Evolutionary conservation across 352 stramenopile species (phyloP).

Genomic region (Elongisporangium anandrum): DNA sequence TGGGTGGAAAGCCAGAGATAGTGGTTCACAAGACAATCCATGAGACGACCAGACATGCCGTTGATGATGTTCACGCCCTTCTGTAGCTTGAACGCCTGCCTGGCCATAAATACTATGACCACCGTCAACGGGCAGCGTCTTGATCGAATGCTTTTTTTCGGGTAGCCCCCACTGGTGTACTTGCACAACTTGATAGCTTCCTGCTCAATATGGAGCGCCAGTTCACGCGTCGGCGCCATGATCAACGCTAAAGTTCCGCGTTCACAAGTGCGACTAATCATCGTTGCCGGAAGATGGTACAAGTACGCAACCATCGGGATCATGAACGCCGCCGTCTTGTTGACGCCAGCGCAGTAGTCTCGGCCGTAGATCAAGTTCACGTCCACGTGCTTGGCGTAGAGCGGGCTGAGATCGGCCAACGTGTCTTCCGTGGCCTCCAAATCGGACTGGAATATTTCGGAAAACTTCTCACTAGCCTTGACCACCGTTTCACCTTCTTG

Average conservation of each 20-base stretch:
- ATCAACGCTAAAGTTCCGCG: conserved; percentile 96
- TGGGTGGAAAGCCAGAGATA: no score
- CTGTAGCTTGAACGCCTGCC: conserved; percentile 92
- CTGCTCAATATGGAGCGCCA: conserved; percentile 98
- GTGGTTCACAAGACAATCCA: conserved; percentile 96
- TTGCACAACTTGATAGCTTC: conserved; percentile 91
- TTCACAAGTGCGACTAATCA: conserved; percentile 86
- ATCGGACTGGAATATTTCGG: conserved; percentile 93
- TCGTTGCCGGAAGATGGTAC: conserved; percentile 82
- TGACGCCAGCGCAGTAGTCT: conserved; percentile 90
- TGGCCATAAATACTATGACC: conserved; percentile 96
- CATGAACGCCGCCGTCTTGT: conserved; percentile 98
- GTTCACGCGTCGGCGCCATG: conserved; percentile 98
- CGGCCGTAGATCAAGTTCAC: conserved; percentile 90
- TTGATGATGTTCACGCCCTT: conserved; percentile 98
- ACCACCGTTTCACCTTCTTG: conserved; percentile 80
- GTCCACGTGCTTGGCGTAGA: conserved; percentile 87
- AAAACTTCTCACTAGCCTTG: conserved; percentile 92
- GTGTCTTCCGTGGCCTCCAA: conserved; percentile 93
- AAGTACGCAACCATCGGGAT: conserved; percentile 97
- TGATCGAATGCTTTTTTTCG: conserved; percentile 60
- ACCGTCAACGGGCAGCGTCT: conserved; percentile 89
- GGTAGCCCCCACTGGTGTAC: conserved; percentile 71
- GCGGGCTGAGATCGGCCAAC: conserved; percentile 84
- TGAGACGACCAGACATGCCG: conserved; percentile 96